A percentile compares a stretch with the other conserved stretches of the same genome.
Conservation (phyloP, 1,139 yeast species). For the Candida pseudocylindracea region DNA sequence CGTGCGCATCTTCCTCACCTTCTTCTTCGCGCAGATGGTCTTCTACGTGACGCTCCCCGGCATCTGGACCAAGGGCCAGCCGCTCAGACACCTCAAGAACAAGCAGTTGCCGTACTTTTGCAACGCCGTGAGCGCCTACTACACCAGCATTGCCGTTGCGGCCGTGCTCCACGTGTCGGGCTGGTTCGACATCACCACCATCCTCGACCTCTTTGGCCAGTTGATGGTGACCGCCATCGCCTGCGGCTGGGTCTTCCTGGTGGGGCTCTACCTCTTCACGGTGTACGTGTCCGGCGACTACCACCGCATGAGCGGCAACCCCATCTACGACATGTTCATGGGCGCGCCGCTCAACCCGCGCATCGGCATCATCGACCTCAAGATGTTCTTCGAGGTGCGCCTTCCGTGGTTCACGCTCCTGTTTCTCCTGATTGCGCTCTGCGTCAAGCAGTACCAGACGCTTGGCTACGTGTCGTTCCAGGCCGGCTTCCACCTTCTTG, state of each 20-base stretch:
- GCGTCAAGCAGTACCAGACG: slow-evolving; percentile 54
- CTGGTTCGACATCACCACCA: slow-evolving; percentile 18
- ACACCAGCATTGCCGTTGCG: slow-evolving; percentile 37
- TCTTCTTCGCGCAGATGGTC: slow-evolving; percentile 44
- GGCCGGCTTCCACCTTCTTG: slow-evolving; percentile 48
- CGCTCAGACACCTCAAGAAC: slow-evolving; percentile 57
- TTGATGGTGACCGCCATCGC: slow-evolving; percentile 82
- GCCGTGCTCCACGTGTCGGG: slow-evolving; percentile 51
- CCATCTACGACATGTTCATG: slow-evolving; percentile 80
- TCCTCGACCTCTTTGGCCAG: slow-evolving; percentile 70
- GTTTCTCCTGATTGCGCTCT: slow-evolving; percentile 55
- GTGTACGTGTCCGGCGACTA: slow-evolving; percentile 45
- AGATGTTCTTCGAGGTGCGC: slow-evolving; percentile 94
- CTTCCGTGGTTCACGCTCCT: slow-evolving; percentile 89
- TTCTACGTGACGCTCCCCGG: slow-evolving; percentile 88
- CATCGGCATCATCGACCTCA: slow-evolving; percentile 68
- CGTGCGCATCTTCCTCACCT: slow-evolving; percentile 49
- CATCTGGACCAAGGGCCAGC: slow-evolving; percentile 86
- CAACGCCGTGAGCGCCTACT: slow-evolving; percentile 75
- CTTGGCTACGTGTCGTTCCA: slow-evolving; percentile 71
- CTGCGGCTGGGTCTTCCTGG: slow-evolving; percentile 48
- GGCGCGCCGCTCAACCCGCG: slow-evolving; percentile 96
- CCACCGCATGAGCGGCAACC: slow-evolving; percentile 83
- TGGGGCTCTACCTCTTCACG: slow-evolving; percentile 40
- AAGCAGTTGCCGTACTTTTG: slow-evolving; percentile 80